phyloP scores from a whole-genome alignment of 2,329 filamentous ascomycete species.

The Rutstroemia sp. region DNA sequence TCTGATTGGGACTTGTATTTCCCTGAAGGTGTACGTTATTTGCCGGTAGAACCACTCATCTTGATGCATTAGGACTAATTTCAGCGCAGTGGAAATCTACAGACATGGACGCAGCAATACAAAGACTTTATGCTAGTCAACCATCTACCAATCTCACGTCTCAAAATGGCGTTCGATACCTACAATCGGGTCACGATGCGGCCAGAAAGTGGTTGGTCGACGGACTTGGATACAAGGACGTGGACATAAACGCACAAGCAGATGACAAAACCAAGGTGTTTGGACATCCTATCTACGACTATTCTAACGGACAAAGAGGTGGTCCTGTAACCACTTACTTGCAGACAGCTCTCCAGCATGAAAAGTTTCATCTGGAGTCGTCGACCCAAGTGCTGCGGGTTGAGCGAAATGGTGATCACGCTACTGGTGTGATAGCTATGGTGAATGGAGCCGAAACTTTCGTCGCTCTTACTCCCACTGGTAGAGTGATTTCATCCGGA shows the following conservation, averaged over 20 bases:
- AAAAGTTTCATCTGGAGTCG: conserved; percentile 38
- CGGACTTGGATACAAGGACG: conserved; percentile 38
- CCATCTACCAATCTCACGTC: conserved; percentile 39
- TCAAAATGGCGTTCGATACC: conserved; percentile 36
- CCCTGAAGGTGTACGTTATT: conserved; percentile 29
- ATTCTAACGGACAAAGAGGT: conserved; percentile 41
- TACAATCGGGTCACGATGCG: conserved; percentile 40
- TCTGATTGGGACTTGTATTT: conserved; percentile 45
- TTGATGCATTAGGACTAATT: not conserved
- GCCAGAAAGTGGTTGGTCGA: conserved; percentile 44
- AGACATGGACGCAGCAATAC: conserved; percentile 40
- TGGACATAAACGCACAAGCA: conserved; percentile 39
- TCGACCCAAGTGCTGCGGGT: conserved; percentile 38
- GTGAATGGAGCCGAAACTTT: conserved; percentile 25
- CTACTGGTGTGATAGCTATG: conserved; percentile 35
- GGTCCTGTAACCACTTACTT: conserved; percentile 44
- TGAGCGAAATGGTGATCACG: conserved; percentile 32
- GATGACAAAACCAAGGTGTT: conserved; percentile 41
- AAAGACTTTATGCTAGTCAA: conserved; percentile 37
- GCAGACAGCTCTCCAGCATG: conserved; percentile 35
- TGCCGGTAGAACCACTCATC: too few species aligned
- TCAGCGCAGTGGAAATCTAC: conserved; percentile 38
- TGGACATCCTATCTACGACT: conserved; percentile 41
- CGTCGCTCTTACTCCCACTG: conserved; percentile 15
- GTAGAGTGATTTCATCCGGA: conserved; percentile 38